Percentiles rank a stretch among this genome's conserved stretches.
phyloP scores from a whole-genome alignment of 305 asterid genomes.

The Solanum aculeatissimum region DNA sequence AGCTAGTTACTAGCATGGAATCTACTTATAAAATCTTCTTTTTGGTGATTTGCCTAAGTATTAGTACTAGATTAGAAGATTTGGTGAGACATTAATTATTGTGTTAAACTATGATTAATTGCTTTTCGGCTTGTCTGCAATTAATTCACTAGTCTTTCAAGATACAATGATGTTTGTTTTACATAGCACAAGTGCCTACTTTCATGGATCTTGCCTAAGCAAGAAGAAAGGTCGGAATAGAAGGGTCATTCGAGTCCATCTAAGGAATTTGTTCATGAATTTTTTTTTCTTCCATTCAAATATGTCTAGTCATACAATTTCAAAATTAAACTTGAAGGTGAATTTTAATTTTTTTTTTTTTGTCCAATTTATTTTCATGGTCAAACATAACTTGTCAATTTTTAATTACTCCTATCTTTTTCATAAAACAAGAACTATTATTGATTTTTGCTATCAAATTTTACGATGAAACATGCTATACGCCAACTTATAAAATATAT shows the following conservation, averaged over 20 bases:
- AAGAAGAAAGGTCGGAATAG: background rate
- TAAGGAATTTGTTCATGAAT: background rate
- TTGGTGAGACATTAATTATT: background rate
- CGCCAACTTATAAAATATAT: too few species aligned
- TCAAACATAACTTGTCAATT: too few species aligned
- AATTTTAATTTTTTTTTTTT: too few species aligned
- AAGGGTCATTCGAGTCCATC: background rate
- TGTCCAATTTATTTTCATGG: background rate
- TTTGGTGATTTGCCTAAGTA: background rate
- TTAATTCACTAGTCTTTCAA: background rate
- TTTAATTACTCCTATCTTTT: too few species aligned
- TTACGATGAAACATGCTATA: too few species aligned
- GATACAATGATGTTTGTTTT: background rate
- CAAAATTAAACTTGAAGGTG: too few species aligned
- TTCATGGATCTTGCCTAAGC: background rate
- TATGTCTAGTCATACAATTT: background rate
- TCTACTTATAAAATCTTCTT: background rate
- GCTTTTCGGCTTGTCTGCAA: constrained; percentile 6
- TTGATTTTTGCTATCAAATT: too few species aligned
- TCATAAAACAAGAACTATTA: background rate
- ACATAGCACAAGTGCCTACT: background rate
- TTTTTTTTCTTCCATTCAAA: background rate
- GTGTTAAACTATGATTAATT: constrained; percentile 1
- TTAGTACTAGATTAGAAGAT: background rate
- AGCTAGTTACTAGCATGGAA: background rate